Percentiles rank a stretch among this genome's conserved stretches.
phyloP scores from a whole-genome alignment of 2,329 filamentous ascomycete species.

The Neonectria magnoliae region DNA sequence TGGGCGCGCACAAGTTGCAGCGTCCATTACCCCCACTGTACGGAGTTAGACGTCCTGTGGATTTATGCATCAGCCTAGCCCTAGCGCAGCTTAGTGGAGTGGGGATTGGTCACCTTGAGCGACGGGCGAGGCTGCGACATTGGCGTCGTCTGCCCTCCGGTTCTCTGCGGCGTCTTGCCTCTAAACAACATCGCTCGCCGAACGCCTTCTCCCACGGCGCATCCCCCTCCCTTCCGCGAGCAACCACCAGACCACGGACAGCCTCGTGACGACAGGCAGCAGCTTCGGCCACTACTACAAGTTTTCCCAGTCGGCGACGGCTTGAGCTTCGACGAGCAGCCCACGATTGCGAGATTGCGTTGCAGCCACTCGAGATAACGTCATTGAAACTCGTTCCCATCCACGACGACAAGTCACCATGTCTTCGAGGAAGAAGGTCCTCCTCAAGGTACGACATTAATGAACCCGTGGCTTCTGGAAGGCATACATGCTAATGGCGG shows the following conservation, averaged over 20 bases:
- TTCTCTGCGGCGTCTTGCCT: constrained; percentile 36
- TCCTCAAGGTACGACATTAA: constrained; percentile 75
- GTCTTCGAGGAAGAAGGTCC: constrained; percentile 88
- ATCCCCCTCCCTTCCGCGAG: neutral
- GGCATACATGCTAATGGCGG: constrained; percentile 27
- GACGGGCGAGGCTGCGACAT: constrained; percentile 44
- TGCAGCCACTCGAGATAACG: constrained; percentile 43
- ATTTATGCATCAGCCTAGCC: constrained; percentile 44
- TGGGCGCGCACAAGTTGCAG: constrained; percentile 36
- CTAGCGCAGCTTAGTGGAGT: constrained; percentile 28
- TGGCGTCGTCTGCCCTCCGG: constrained; percentile 31
- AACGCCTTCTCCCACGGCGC: constrained; percentile 15
- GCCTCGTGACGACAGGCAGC: constrained; percentile 10
- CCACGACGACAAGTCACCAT: constrained; percentile 58
- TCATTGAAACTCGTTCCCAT: constrained; percentile 41
- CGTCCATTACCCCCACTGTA: constrained; percentile 14
- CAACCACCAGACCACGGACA: neutral
- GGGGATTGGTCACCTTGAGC: constrained; percentile 36
- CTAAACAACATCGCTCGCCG: constrained; percentile 34
- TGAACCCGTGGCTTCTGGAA: neutral
- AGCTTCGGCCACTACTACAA: neutral
- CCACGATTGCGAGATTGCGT: constrained; percentile 32
- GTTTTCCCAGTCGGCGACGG: neutral
- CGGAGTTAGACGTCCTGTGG: neutral
- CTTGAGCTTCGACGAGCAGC: constrained; percentile 18